Evolutionary conservation across 768 basidiomycete species (phyloP), one percentile per base, ranked within the genome.

Genomic region (Wakefieldia striispora): DNA sequence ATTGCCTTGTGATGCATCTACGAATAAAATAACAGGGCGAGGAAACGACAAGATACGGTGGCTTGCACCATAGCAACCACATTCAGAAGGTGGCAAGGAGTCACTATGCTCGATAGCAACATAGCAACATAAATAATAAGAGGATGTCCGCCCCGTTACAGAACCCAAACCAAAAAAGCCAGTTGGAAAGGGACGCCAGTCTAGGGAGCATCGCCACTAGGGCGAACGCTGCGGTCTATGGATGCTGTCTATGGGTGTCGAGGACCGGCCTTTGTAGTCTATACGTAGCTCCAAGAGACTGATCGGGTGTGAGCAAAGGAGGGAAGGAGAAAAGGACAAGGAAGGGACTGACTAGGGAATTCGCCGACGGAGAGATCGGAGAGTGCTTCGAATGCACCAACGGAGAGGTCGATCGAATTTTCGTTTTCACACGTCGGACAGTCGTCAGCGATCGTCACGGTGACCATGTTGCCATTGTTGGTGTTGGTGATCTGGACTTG

Each of bases 331-430:
- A 20, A 21, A 13, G 23, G 27, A 31, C 0, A 21, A 17, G 7
- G 33, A 29, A 47, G 20, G 33, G 26, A 78, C 78, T 51, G 66
- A 83, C 86, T 87, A 42, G 71, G 58, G 51, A 90, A 73, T 50
- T 71, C 56, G 54, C 92, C 92, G 20, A 75, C 62, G 6, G 58
- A 60, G 37, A 73, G 61, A 40, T 66, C 47, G 40, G 79, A 81
- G 49, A 95, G 77, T 14, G 64, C 57, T 21, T 68, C 26, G 79
- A 95, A 94, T 39, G 88, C 86, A 46, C 61, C 81, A 43, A 57
- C 47, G n/a, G 88, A 89, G 37, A 90, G 73, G 60, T 91, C 88
- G 62, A 97, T 82, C 14, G 84, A 88, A 66, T 86, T 77, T 24
- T 31, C 29, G 58, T 79, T 81, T 0, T 61, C 43, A 72, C 91